Base-by-base conservation (phyloP, 1,139 yeast genomes). In the Pichia sp. region DNA sequence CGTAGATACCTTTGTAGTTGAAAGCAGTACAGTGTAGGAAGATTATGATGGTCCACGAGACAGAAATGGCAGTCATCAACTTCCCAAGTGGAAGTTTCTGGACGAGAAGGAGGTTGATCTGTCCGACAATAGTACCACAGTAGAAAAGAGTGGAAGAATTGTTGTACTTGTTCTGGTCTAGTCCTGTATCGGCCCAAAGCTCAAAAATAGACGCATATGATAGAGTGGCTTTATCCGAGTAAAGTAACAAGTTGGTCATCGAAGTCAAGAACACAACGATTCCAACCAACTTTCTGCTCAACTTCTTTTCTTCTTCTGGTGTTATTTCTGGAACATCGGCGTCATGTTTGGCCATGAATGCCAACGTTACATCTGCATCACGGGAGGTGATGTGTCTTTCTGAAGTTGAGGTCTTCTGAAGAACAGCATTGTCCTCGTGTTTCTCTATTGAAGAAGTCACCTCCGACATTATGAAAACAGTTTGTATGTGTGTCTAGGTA, bases 141-240 rank as follows among this genome's bases (percentile, higher is more conserved):
- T 78, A 78, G 57, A 78, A 78, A 6, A 77, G 70, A 14, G 78
- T 69, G 46, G 73, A 72, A 24, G 71, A 66, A 55, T 74, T 71
- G 55, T 74, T 72, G 60, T 71, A 75, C 48, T 67, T 63, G 50
- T 67, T 58, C 56, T 70, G 70, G 27, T 61, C 60, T 33, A 74
- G 56, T 8, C 75, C 75, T 4, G 76, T 73, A 73, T 78, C 75
- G 33, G 73, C 64, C 64, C 75, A 77, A 43, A 77, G 61, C 1
- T 78, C 81, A 59, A 77, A 64, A 48, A 78, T 70, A 0, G 77
- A 66, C 6, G 80, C 77, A 60, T 75, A 77, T 0, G 79, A 73
- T 34, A 72, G 70, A 10, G 77, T 69, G 16, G 74, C 64, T 58
- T 78, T 77, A 63, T 77, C 81, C 70, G 77, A 73, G 56, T 74